Evolutionary conservation across 2,329 filamentous ascomycete species (phyloP), one percentile per base, ranked within the genome.

Genomic region (Zasmidium cellare): DNA sequence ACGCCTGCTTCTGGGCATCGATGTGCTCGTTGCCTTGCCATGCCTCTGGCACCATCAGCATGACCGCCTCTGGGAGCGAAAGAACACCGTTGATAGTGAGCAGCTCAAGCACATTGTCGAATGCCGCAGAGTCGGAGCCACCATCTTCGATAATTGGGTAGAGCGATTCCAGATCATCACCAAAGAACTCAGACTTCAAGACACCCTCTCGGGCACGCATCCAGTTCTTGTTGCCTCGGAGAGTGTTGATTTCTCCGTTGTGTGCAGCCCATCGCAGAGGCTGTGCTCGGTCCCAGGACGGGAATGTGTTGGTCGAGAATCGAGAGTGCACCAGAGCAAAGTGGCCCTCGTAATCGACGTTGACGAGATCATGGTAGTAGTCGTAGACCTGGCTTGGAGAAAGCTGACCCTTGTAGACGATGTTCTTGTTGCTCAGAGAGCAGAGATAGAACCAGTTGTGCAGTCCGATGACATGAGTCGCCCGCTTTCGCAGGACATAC

Each of bases 371-470:
- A 76, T 97, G 91, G 79, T 96, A 97, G 81, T 97, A 97, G 74
- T 96, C 89, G 79, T 97, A 97, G 53, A 97, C 93, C 80, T 97
- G 93, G 25, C 93, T 86, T 22, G 93, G 93, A 46, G 93, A 89
- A 65, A 97, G 82, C 76, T 97, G 94, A 64, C 93, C 93, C 84
- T 97, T 97, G 84, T 97, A 97, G 60, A 97, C 91, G 78, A 97
- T 97, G 80, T 97, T 97, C 79, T 92, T 92, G 86, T 96, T 97
- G 76, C 88, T 94, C 66, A 97, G 80, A 51, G 92, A 96, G 83
- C 93, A 97, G 58, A 97, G 83, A 76, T 97, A 97, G 82, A 97
- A 97, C 93, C 93, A 97, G 77, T 97, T 97, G 77, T 96, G 91
- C 56, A 97, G 84, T 59, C 93, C 92, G 73, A 97, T 94, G 70